phyloP scores from a whole-genome alignment of 768 basidiomycete species.

The Tremella mesenterica region DNA sequence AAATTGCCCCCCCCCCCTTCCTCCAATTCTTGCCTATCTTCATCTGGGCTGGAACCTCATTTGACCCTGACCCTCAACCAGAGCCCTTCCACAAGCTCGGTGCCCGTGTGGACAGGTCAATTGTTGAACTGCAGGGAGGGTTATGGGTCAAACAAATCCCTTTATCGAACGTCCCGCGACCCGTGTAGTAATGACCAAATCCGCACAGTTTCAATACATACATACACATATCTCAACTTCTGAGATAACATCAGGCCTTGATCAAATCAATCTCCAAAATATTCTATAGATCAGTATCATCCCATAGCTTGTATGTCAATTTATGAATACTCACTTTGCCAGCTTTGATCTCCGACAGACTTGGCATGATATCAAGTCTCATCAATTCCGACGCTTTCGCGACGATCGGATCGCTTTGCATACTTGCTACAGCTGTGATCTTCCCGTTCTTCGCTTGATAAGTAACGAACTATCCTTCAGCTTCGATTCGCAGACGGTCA shows the following conservation, averaged over 20 bases:
- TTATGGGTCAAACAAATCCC: too few relatives aligned
- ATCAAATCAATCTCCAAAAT: conserved; percentile 35
- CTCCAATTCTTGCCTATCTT: too few relatives aligned
- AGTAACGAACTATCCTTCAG: conserved; percentile 32
- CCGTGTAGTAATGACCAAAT: too few relatives aligned
- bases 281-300: conserved; percentile 16
- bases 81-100: too few relatives aligned
- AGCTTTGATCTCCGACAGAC: conserved; percentile 59
- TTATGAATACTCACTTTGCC: conserved; percentile 57
- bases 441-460: conserved; percentile 43
- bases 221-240: too few relatives aligned
- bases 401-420: conserved; percentile 75
- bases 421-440: conserved; percentile 46
- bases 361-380: conserved; percentile 70
- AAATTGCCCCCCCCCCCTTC: too few relatives aligned
- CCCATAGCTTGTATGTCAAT: background rate
- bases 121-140: too few relatives aligned
- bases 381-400: conserved; percentile 69
- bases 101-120: too few relatives aligned
- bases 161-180: too few relatives aligned
- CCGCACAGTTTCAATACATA: too few relatives aligned
- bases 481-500: background rate
- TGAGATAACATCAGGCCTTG: background rate
- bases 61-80: too few relatives aligned
- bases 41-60: too few relatives aligned